Conservation (phyloP, 305 asterid species). For the Plantago coronopus region DNA sequence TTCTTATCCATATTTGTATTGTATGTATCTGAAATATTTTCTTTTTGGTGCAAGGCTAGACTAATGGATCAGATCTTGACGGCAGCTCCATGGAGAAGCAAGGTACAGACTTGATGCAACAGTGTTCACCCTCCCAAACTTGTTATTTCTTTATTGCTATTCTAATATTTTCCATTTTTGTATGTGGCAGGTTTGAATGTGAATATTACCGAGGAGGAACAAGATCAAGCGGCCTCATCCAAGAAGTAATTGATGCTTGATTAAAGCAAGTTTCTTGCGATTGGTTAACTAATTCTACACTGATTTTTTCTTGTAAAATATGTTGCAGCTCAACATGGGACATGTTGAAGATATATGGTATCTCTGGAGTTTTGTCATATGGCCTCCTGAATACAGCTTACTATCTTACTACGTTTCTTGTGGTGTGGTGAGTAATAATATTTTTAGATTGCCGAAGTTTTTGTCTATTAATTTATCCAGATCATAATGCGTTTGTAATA, state of each 20-base stretch:
- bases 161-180: slow-evolving; percentile 25
- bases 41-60: slow-evolving; percentile 29
- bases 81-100: slow-evolving; percentile 29
- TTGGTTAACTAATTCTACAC: slow-evolving; percentile 1
- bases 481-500: not conserved
- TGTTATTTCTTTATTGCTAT: slow-evolving; percentile 7
- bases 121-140: slow-evolving; percentile 4
- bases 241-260: slow-evolving; percentile 42
- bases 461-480: not conserved
- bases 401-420: slow-evolving; percentile 79
- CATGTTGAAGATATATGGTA: slow-evolving; percentile 74
- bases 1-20: not conserved
- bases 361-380: slow-evolving; percentile 78
- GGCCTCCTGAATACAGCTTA: slow-evolving; percentile 85
- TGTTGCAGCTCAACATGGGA: slow-evolving; percentile 28
- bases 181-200: slow-evolving; percentile 38
- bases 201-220: slow-evolving; percentile 23
- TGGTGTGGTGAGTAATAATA: slow-evolving; percentile 69
- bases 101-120: slow-evolving; percentile 28
- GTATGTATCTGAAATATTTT: slow-evolving; percentile 12
- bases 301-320: slow-evolving; percentile 4
- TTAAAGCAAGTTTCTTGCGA: slow-evolving; percentile 17
- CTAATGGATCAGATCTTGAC: slow-evolving; percentile 28
- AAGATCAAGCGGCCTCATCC: slow-evolving; percentile 33
- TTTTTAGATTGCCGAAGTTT: not conserved